Conservation (phyloP, 768 basidiomycete genomes). For the Amanita fuliginea region DNA sequence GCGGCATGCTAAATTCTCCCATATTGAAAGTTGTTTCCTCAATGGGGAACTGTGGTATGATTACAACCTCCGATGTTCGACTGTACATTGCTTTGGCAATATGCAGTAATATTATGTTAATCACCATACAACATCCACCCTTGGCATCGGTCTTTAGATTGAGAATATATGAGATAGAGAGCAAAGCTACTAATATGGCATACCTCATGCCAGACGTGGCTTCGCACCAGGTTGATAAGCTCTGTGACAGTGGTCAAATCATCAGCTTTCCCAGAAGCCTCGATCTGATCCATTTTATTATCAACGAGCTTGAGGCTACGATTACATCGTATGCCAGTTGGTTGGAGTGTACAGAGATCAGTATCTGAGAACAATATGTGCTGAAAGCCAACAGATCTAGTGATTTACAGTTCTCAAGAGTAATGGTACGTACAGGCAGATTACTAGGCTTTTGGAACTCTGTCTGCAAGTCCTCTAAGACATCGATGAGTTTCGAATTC, state of each 20-base stretch:
- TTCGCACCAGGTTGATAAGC: background rate
- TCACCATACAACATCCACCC: background rate
- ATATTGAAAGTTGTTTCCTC: background rate
- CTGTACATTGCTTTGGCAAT: background rate
- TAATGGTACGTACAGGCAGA: background rate
- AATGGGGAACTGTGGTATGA: background rate
- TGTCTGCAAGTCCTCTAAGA: background rate
- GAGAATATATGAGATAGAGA: background rate
- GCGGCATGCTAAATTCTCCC: background rate
- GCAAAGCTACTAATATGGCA: background rate
- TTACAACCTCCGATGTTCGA: background rate
- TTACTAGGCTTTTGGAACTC: background rate
- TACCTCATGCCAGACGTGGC: background rate
- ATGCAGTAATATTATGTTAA: background rate
- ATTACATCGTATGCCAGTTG: background rate
- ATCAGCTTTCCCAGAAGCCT: background rate
- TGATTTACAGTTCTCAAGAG: background rate
- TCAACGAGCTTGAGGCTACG: background rate
- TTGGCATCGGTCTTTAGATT: background rate
- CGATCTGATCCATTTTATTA: background rate
- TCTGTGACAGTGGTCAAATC: background rate
- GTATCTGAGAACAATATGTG: background rate
- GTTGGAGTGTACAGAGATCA: background rate
- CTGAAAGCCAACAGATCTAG: background rate
- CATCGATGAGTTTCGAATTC: background rate